Percentiles rank a stretch among this genome's conserved stretches.
These are phyloP conservation scores for Xylaria scruposa DNA, from an alignment of 495 filamentous ascomycete species.

Conservation along the genomic window DNA sequence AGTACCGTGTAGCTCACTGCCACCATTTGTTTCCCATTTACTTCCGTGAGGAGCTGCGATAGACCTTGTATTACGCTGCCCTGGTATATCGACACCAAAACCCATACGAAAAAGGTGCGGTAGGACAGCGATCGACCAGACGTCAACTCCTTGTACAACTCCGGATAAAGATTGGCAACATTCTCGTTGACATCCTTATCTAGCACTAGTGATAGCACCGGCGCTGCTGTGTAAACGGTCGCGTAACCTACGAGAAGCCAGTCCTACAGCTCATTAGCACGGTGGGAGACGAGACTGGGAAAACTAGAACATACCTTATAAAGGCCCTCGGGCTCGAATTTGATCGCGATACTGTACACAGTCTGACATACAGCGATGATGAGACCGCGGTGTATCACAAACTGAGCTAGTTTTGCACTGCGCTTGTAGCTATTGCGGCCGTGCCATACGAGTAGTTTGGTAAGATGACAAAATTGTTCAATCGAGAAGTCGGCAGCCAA, in stretches of 20 bases:
- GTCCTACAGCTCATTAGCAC: constrained; percentile 57
- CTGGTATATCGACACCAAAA: constrained; percentile 94
- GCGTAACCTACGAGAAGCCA: constrained; percentile 98
- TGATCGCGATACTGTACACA: constrained; percentile 90
- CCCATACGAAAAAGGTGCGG: constrained; percentile 95
- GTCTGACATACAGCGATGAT: constrained; percentile 96
- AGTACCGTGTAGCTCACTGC: constrained; percentile 91
- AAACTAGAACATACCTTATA: constrained; percentile 68
- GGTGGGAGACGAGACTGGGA: neutral
- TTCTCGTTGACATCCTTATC: constrained; percentile 94
- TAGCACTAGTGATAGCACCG: constrained; percentile 94
- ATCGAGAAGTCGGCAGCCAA: constrained; percentile 97
- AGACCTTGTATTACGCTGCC: constrained; percentile 92
- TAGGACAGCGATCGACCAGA: constrained; percentile 84
- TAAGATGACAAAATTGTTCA: constrained; percentile 93
- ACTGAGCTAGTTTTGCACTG: constrained; percentile 92
- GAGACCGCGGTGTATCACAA: constrained; percentile 96
- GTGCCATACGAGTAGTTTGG: constrained; percentile 97
- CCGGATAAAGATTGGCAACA: constrained; percentile 92
- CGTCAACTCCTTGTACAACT: constrained; percentile 96
- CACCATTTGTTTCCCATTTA: constrained; percentile 76
- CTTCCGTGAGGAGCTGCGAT: constrained; percentile 82
- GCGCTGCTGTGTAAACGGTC: constrained; percentile 92
- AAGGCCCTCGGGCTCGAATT: constrained; percentile 90
- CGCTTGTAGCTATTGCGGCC: constrained; percentile 97